phyloP scores from a whole-genome alignment of 768 basidiomycete genomes.

The Vararia minispora region DNA sequence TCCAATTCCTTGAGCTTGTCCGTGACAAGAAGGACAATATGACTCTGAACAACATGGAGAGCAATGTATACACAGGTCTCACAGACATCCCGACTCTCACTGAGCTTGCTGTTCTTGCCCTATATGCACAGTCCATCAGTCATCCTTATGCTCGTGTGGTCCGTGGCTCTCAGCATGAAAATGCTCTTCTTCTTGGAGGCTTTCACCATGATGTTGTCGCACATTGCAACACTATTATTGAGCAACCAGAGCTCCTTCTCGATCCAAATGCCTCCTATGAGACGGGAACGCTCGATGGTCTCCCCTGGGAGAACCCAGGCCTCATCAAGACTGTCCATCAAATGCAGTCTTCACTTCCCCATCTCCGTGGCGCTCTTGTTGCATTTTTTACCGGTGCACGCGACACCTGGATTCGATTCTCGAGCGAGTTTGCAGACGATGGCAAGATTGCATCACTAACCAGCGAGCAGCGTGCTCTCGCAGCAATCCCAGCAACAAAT shows the following conservation, averaged over 20 bases:
- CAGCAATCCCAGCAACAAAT: too few species aligned
- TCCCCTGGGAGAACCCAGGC: conserved; percentile 5
- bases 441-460: too few species aligned
- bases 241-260: conserved; percentile 10
- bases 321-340: conserved; percentile 5
- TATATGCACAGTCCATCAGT: conserved; percentile 16
- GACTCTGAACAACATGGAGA: conserved; percentile 18
- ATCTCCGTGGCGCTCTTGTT: neutral
- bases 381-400: too few species aligned
- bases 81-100: conserved; percentile 13
- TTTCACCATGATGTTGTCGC: conserved; percentile 13
- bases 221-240: conserved; percentile 12
- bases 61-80: conserved; percentile 17
- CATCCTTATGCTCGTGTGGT: conserved; percentile 17
- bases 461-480: too few species aligned
- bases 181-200: conserved; percentile 16
- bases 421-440: too few species aligned
- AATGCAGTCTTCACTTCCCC: neutral
- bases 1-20: conserved; percentile 15
- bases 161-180: conserved; percentile 13
- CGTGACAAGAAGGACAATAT: conserved; percentile 13
- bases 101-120: conserved; percentile 16
- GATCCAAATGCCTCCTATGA: conserved; percentile 2
- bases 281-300: conserved; percentile 8
- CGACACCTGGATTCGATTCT: too few species aligned